Conservation (phyloP, 352 stramenopile species). For the Phytophthora syringae region DNA sequence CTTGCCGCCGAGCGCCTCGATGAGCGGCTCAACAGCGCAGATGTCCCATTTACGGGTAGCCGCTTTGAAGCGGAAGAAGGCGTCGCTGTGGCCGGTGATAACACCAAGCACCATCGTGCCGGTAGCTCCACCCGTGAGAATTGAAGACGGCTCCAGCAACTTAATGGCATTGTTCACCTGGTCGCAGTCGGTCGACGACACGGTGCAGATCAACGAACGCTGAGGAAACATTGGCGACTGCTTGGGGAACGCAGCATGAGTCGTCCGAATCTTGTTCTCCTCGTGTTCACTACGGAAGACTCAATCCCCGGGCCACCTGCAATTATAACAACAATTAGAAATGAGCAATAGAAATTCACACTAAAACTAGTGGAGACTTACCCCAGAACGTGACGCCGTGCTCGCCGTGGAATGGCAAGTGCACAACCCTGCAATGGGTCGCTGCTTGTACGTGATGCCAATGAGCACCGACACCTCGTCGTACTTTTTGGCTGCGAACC, state of each 20-base stretch:
- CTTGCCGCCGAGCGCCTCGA: slow-evolving; percentile 60
- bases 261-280: slow-evolving; percentile 21
- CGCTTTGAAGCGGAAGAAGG: slow-evolving; percentile 74
- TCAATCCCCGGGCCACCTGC: slow-evolving; percentile 60
- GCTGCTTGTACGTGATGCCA: slow-evolving; percentile 71
- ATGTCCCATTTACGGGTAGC: slow-evolving; percentile 85
- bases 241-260: slow-evolving; percentile 34
- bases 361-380: no score
- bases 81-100: slow-evolving; percentile 63
- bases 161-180: slow-evolving; percentile 52
- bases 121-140: slow-evolving; percentile 66
- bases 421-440: slow-evolving; percentile 73
- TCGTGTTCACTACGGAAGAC: slow-evolving; percentile 57
- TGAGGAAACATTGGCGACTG: slow-evolving; percentile 39
- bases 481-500: slow-evolving; percentile 74
- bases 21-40: slow-evolving; percentile 71
- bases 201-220: slow-evolving; percentile 54
- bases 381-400: slow-evolving; percentile 72
- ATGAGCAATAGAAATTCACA: no score
- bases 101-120: slow-evolving; percentile 79
- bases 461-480: slow-evolving; percentile 84
- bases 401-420: slow-evolving; percentile 67
- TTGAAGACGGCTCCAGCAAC: slow-evolving; percentile 38
- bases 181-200: slow-evolving; percentile 62
- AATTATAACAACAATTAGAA: slow-evolving; percentile 17